phyloP scores from a whole-genome alignment of 2,329 filamentous ascomycete genomes.

The Penicillium sp. region DNA sequence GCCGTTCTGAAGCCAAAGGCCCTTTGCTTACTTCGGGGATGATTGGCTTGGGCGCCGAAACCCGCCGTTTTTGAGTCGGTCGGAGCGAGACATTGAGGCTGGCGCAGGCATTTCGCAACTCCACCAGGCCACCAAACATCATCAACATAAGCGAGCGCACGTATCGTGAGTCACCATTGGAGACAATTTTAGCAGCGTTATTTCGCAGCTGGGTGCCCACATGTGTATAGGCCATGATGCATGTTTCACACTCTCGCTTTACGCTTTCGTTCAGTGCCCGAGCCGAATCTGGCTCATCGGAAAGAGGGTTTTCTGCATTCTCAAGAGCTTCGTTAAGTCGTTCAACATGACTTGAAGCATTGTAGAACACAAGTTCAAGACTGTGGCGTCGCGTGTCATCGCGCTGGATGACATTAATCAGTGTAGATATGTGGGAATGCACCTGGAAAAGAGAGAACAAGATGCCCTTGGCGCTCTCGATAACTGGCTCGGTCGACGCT shows the following conservation, averaged over 20 bases:
- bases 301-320: conserved; percentile 48
- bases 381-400: conserved; percentile 50
- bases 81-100: conserved; percentile 49
- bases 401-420: conserved; percentile 49
- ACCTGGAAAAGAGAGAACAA: conserved; percentile 56
- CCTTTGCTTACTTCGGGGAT: conserved; percentile 34
- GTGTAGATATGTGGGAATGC: conserved; percentile 47
- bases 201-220: conserved; percentile 51
- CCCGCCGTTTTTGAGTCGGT: conserved; percentile 26
- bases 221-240: conserved; percentile 51
- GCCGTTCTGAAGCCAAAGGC: conserved; percentile 27
- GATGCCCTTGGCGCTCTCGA: conserved; percentile 57
- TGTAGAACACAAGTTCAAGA: conserved; percentile 57
- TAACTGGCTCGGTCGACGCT: conserved; percentile 49
- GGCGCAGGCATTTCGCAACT: conserved; percentile 59
- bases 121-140: conserved; percentile 58
- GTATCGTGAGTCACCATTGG: conserved; percentile 56
- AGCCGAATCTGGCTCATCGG: conserved; percentile 52
- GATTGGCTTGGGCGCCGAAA: conserved; percentile 26
- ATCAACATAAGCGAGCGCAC: conserved; percentile 60
- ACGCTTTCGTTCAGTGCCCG: conserved; percentile 42
- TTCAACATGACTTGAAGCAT: conserved; percentile 56
- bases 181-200: conserved; percentile 52
- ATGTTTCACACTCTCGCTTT: conserved; percentile 49
- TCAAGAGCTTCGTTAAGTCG: conserved; percentile 57